phyloP scores from a whole-genome alignment of 306 rosid genomes.

The Quercus berberidifolia region DNA sequence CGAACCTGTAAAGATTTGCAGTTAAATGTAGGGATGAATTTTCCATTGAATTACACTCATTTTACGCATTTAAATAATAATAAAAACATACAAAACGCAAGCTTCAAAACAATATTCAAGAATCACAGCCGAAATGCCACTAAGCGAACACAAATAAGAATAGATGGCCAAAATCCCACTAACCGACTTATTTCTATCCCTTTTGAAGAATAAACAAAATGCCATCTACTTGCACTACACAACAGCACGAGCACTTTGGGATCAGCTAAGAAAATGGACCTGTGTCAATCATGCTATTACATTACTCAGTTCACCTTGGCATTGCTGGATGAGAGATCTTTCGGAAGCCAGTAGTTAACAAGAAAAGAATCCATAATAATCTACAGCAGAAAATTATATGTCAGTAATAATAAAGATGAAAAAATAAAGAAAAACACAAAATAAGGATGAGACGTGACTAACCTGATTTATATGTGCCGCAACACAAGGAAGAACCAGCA shows the following conservation, averaged over 20 bases:
- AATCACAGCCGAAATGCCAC: neutral
- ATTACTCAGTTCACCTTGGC: conserved; percentile 35
- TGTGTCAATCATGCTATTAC: neutral
- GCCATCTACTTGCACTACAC: conserved; percentile 4
- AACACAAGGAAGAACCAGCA: conserved; percentile 92
- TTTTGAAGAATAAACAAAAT: neutral
- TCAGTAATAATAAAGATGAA: conserved; percentile 23
- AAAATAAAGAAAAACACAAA: neutral
- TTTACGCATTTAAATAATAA: neutral
- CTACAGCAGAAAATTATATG: conserved; percentile 29
- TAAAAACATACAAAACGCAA: neutral
- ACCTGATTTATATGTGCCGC: conserved; percentile 96
- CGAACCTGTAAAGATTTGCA: neutral
- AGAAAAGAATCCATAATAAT: conserved; percentile 64
- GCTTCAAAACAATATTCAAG: neutral
- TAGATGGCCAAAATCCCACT: neutral
- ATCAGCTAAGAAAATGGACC: neutral
- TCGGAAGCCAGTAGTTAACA: conserved; percentile 56
- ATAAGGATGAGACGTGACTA: neutral
- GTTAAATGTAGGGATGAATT: neutral
- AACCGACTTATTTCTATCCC: neutral
- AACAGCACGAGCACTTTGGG: neutral
- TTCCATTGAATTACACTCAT: neutral
- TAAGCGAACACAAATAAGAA: no score
- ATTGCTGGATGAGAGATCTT: conserved; percentile 27